Evolutionary conservation across 768 basidiomycete genomes (phyloP).

Genomic region (Boletellus emodensis): DNA sequence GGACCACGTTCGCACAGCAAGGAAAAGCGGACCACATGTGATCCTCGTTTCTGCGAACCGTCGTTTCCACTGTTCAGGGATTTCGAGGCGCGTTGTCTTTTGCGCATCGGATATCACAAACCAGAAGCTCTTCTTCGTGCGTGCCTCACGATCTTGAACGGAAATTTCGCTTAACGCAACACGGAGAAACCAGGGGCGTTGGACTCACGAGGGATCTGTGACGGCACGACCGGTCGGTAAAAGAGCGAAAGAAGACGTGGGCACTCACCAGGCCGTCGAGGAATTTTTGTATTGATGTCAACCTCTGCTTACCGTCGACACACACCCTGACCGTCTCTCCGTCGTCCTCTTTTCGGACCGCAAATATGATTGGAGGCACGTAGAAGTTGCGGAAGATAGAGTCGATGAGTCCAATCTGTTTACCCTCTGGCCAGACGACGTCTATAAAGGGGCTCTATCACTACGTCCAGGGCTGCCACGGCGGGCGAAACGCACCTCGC

Average conservation of each 20-base stretch:
- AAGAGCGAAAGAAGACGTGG: not conserved
- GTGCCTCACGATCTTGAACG: slow-evolving; percentile 49
- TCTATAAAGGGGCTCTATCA: slow-evolving; percentile 37
- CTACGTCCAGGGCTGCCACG: not conserved
- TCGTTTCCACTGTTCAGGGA: slow-evolving; percentile 50
- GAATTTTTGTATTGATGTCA: slow-evolving; percentile 46
- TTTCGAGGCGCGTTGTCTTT: slow-evolving; percentile 42
- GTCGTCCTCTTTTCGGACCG: slow-evolving; percentile 38
- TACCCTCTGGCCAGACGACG: slow-evolving; percentile 70
- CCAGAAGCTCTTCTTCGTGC: slow-evolving; percentile 61
- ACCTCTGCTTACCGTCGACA: slow-evolving; percentile 52
- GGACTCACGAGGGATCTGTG: slow-evolving; percentile 53
- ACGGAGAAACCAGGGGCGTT: not conserved
- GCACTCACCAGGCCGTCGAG: slow-evolving; percentile 41
- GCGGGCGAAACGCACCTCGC: slow-evolving; percentile 44
- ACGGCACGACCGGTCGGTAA: slow-evolving; percentile 7
- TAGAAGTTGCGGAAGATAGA: slow-evolving; percentile 53
- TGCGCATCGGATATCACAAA: slow-evolving; percentile 49
- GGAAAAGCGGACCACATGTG: slow-evolving; percentile 55
- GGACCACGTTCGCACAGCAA: not conserved
- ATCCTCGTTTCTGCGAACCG: slow-evolving; percentile 54
- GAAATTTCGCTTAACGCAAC: slow-evolving; percentile 12
- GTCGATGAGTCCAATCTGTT: slow-evolving; percentile 55
- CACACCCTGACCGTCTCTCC: slow-evolving; percentile 41
- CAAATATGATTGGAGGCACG: slow-evolving; percentile 49